Evolutionary conservation across 2,329 filamentous ascomycete genomes (phyloP), one percentile per base, ranked within the genome.

Genomic region (Atkinsonella texensis): DNA sequence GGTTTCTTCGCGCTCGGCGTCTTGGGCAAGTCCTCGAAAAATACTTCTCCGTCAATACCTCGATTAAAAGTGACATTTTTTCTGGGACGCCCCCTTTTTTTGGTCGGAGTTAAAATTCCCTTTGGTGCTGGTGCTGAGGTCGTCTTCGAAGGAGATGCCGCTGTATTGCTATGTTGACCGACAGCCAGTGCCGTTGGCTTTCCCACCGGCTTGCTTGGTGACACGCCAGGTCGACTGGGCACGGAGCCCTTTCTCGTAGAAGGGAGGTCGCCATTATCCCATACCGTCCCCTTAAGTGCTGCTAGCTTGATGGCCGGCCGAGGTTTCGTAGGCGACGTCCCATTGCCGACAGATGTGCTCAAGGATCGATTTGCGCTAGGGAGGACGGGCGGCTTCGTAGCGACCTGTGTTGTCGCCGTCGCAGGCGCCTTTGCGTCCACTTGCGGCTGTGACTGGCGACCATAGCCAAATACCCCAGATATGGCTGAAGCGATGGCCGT

Each of bases 51-150:
- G 18, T 68, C 68, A 42, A 60, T 56, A 15, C 73, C 57, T 28
- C 57, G 51, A 1, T 63, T 60, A 35, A 83, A 83, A 0, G 70
- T 74, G 13, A 83, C 80, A 55, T 65, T 81, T 63, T 83, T 83
- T 13, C 65, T 70, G 17, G 63, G 61, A 17, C 62, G 63, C 56
- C 59, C 70, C 64, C 59, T 65, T 53, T 70, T 72, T 62, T 52
- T 54, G 17, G 68, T 69, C 3, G 80, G 79, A 2, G 76, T 75
- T 42, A 82, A 60, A 51, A 83, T 83, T 8, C 79, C 71, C 59
- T 76, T 81, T 10, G 75, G 69, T n/a, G 62, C 46, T 12, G 55
- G 57, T n/a, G 53, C 43, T 28, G 48, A 7, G n/a, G 33, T 44
- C 2, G 51, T 50, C n/a, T 53, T 54, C 7, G 33, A 40, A 18